Base-by-base conservation (phyloP, 257 asterid genomes). In the Primulina eburnea region DNA sequence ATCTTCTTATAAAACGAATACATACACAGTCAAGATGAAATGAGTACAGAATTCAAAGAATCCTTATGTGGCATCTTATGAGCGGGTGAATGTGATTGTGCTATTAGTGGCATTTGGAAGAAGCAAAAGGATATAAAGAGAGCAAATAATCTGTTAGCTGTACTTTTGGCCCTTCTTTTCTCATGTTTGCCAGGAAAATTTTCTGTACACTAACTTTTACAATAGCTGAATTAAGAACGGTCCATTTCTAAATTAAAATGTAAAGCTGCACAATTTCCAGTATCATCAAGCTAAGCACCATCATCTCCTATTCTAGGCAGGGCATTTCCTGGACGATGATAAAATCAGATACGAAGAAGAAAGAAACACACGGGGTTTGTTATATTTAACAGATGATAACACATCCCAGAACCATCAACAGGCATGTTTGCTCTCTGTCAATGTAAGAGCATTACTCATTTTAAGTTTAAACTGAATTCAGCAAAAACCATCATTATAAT, bases 271-370 rank as follows among this genome's bases (percentile, higher is more conserved):
- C 24, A 28, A 9, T 37, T 38, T 59, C 10, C 33, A 18, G 28
- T 40, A 70, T 40, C 68, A 40, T 60, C 18, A 43, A 40, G 24
- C 59, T 28, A 58, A 8, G 26, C 33, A 29, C 21, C 43, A 17
- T n/a, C 50, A 40, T 70, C 17, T n/a, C 65, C 57, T 68, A 68
- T 56, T 20, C 21, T 47, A 47, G 8, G 7, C 20, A 7, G 32
- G 8, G 52, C 21, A 0, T 4, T 21, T 17, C 20, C 40, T 8
- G 18, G n/a, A 60, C 12, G 14, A 55, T 18, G 67, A 37, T 7
- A 64, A 70, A 56, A 65, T 37, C 38, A 40, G 57, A 60, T 21
- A 30, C 60, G 65, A 38, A 14, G 16, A 59, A n/a, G 28, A 21
- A 24, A 34, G 38, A 21, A 30, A 32, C 16, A 69, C 43, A 37